A percentile compares a stretch with the other conserved stretches of the same genome.
These are phyloP conservation scores for Daphne laureola DNA, from an alignment of 441 rosid genomes.

Conservation along the genomic window DNA sequence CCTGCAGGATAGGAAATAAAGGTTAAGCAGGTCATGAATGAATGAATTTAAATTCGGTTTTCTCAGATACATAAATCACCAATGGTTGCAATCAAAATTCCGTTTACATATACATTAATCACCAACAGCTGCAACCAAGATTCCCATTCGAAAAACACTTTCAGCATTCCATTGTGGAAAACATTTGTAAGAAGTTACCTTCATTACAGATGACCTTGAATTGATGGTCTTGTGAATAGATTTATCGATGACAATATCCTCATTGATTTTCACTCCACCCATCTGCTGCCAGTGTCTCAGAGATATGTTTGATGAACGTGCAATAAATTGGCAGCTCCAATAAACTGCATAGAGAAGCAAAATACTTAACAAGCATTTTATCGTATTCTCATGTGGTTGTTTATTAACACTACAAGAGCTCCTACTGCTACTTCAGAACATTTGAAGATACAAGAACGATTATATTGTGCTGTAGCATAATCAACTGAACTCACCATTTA, in stretches of 20 bases:
- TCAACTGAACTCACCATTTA: constrained; percentile 50
- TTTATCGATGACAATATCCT: constrained; percentile 75
- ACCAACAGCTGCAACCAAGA: background rate
- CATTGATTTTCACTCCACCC: constrained; percentile 84
- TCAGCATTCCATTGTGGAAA: background rate
- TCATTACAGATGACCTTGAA: constrained; percentile 83
- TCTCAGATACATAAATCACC: constrained; percentile 1
- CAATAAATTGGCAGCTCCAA: constrained; percentile 95
- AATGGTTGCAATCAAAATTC: too few relatives aligned
- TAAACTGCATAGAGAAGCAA: constrained; percentile 37
- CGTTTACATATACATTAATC: background rate
- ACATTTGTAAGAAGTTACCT: constrained; percentile 38
- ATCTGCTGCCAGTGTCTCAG: constrained; percentile 85
- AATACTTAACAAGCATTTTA: constrained; percentile 1
- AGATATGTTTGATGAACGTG: constrained; percentile 79
- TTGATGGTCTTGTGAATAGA: constrained; percentile 75
- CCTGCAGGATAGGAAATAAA: constrained; percentile 3
- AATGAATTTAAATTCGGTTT: background rate
- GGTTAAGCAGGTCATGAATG: constrained; percentile 8
- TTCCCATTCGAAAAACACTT: too few relatives aligned
- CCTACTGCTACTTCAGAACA: background rate
- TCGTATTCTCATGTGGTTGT: background rate
- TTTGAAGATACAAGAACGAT: background rate
- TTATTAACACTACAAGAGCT: background rate
- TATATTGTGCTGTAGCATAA: background rate